Evolutionary conservation across 108 stramenopile species (phyloP), one percentile per base, ranked within the genome.

Genomic region (Poteriospumella lacustris): DNA sequence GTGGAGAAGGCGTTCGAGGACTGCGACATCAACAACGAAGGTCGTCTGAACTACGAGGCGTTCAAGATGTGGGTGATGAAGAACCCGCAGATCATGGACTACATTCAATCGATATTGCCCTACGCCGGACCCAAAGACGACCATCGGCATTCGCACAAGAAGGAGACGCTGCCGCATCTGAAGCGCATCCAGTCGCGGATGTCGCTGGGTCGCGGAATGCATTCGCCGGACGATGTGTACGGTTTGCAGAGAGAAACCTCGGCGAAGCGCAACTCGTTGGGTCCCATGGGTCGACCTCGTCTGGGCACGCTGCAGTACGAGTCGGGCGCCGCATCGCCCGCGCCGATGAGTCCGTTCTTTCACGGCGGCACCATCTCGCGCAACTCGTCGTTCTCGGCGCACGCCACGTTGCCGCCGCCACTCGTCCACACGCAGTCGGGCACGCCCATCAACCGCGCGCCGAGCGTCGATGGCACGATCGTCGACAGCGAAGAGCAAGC

Each of bases 1-100:
- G 85, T 86, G 1, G 82, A 86, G n/a, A 2, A 2, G 78, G 84
- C 84, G 29, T 86, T 86, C 59, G 36, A 76, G 59, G 84, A 83
- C 28, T 86, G 84, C 39, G 85, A 86, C 52, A 39, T 86, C n/a
- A 83, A 86, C 81, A 80, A 86, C 26, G 84, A 83, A 56, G 85
- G 79, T 44, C 68, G 77, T 24, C 84, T 86, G 12, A 84, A 60
- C 78, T 85, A 80, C 40, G 78, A 68, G 38, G 84, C 77, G 80
- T 83, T 83, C 80, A 75, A 78, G 24, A 38, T 79, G 43, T 84
- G 83, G 83, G 67, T 84, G 38, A 44, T 78, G 73, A 76, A 76
- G 5, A 82, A 78, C 47, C 83, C 83, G 28, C 68, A 62, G 36
- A 80, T 84, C 36, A 47, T 80, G 41, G 78, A 78, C 68, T 82